Evolutionary conservation across 257 asterid genomes (phyloP), one percentile per base, ranked within the genome.

Genomic region (Nemophila menziesii): DNA sequence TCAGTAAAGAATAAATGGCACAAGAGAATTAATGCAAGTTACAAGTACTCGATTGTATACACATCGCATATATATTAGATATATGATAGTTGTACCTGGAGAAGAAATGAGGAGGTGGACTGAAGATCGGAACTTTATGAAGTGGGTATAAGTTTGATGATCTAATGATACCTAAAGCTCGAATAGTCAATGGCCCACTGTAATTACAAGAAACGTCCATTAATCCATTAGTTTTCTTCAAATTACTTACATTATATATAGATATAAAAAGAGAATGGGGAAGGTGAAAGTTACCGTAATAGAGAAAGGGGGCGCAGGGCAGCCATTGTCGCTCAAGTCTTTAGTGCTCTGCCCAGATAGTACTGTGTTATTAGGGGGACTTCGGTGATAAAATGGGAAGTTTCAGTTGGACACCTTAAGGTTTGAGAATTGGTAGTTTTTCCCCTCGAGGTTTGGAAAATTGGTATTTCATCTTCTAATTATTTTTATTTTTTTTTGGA

Each of bases 111-210:
- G 60, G 63, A 38, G 71, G 61, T 33, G 51, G 68, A 65, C 48
- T 64, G 44, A 55, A 49, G 22, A 58, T 33, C 0, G 77, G 54
- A 36, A 46, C 46, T 48, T 23, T 46, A 22, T 42, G 43, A 33
- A 43, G 16, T 41, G 62, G 11, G 56, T 49, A 43, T 20, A 41
- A 55, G 63, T 67, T 75, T 20, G 80, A 64, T 21, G 68, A 40
- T 52, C 54, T 76, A 54, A 71, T 52, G 15, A 65, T 53, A 56
- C 54, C 58, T 56, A 66, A 43, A 24, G 78, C 71, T 52, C 79
- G 64, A 37, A 61, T 43, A 41, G 66, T 50, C 4, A 61, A 49
- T 33, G 81, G 66, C 22, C 80, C 69, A 20, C 93, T 74, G 83
- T 61, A 43, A 33, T 64, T 48, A 45, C 56, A 50, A 56, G 26